A percentile compares a stretch with the other conserved stretches of the same genome.
Conservation (phyloP, 768 basidiomycete genomes). For the Lactarius hatsudake region DNA sequence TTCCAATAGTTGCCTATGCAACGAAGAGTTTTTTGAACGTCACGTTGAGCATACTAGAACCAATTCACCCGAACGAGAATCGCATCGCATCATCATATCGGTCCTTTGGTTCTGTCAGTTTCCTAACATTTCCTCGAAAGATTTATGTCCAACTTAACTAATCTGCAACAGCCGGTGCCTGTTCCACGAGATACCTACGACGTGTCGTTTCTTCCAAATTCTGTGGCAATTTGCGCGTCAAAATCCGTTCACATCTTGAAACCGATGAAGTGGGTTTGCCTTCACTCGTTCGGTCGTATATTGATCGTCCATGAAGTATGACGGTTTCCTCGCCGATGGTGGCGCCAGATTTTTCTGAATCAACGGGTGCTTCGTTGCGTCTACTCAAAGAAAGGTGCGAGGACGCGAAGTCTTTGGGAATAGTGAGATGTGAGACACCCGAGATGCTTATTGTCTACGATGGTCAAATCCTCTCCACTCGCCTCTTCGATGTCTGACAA, state of each 20-base stretch:
- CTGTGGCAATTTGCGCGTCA: slow-evolving; percentile 61
- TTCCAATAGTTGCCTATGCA: slow-evolving; percentile 60
- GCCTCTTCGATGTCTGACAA: neutral
- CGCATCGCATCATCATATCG: slow-evolving; percentile 47
- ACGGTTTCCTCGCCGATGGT: slow-evolving; percentile 41
- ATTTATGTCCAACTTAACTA: neutral
- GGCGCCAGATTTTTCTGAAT: slow-evolving; percentile 57
- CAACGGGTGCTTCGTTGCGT: slow-evolving; percentile 36
- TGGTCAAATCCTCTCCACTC: slow-evolving; percentile 42
- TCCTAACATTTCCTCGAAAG: slow-evolving; percentile 2
- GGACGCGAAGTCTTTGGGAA: slow-evolving; percentile 59
- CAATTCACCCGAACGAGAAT: slow-evolving; percentile 41
- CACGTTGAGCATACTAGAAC: slow-evolving; percentile 61
- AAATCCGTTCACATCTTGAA: slow-evolving; percentile 65
- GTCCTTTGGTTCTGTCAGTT: slow-evolving; percentile 61
- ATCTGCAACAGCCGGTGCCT: slow-evolving; percentile 51
- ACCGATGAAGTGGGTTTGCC: slow-evolving; percentile 56
- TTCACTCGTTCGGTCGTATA: neutral
- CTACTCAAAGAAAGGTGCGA: slow-evolving; percentile 60
- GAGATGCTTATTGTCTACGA: slow-evolving; percentile 77
- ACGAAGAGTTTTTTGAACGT: slow-evolving; percentile 59
- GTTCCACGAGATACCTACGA: slow-evolving; percentile 70
- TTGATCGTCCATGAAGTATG: slow-evolving; percentile 35
- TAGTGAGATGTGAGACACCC: slow-evolving; percentile 50
- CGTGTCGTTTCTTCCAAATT: slow-evolving; percentile 57